Percentiles rank a stretch among this genome's conserved stretches.
phyloP scores from a whole-genome alignment of 345 rosid genomes.

The Reutealis trisperma region DNA sequence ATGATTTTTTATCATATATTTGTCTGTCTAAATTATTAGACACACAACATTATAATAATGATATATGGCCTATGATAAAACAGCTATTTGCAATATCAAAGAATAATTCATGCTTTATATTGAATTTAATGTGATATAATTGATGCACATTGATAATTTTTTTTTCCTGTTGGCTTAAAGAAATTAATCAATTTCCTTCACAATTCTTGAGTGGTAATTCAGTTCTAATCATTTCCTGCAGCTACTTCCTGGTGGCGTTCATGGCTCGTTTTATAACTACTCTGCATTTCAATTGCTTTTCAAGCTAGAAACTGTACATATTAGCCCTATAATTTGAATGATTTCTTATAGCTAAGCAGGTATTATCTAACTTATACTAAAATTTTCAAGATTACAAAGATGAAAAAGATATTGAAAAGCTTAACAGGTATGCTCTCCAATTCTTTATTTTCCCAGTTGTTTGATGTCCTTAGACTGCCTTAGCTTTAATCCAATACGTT shows the following conservation, averaged over 20 bases:
- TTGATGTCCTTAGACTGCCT: not conserved
- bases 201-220: not conserved
- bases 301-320: not conserved
- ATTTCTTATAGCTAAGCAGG: constrained; percentile 8
- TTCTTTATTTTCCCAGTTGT: not conserved
- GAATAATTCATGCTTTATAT: not conserved
- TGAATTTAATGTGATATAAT: too few relatives aligned
- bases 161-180: not conserved
- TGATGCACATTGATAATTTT: not conserved
- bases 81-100: not conserved
- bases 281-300: not conserved
- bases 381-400: not conserved
- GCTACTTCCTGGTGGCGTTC: constrained; percentile 47
- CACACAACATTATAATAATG: too few relatives aligned
- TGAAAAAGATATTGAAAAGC: not conserved
- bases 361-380: not conserved
- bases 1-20: too few relatives aligned
- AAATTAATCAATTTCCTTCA: not conserved
- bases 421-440: not conserved
- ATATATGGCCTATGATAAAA: not conserved
- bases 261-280: constrained; percentile 33
- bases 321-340: not conserved
- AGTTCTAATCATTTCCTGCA: constrained; percentile 13
- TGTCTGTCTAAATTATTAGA: too few relatives aligned
- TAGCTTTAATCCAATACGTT: not conserved